Evolutionary conservation across 164 flowering plant genomes (phyloP).

Genomic region (Piper longum): DNA sequence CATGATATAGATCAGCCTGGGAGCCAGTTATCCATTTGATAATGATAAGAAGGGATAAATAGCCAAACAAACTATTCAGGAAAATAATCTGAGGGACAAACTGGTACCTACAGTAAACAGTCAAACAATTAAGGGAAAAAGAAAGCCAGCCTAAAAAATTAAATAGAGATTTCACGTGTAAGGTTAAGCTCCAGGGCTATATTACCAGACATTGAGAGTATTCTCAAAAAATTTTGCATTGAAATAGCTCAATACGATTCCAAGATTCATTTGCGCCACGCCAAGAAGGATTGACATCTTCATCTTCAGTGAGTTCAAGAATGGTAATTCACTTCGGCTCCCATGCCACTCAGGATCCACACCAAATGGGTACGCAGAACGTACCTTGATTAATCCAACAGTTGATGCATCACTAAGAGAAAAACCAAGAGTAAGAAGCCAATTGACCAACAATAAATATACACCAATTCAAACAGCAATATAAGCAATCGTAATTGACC

Average conservation of each 20-base stretch:
- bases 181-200: background rate
- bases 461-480: background rate
- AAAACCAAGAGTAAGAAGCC: background rate
- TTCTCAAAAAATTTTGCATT: constrained; percentile 66
- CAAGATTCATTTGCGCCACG: constrained; percentile 95
- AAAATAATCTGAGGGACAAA: constrained; percentile 91
- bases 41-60: constrained; percentile 76
- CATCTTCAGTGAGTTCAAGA: constrained; percentile 95
- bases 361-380: constrained; percentile 81
- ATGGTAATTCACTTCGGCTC: constrained; percentile 84
- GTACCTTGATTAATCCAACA: constrained; percentile 69
- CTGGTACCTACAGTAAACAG: constrained; percentile 58
- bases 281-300: constrained; percentile 97
- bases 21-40: constrained; percentile 94
- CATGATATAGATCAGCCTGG: constrained; percentile 81
- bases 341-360: constrained; percentile 96
- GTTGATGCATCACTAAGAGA: constrained; percentile 65
- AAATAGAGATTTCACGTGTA: background rate
- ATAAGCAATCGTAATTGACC: background rate
- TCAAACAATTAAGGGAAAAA: background rate
- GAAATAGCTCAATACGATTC: constrained; percentile 76
- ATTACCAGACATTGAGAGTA: constrained; percentile 67
- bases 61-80: constrained; percentile 83
- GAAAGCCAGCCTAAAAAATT: background rate
- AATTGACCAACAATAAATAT: background rate